phyloP scores from a whole-genome alignment of 768 basidiomycete species.

The Udeniomyces megalosporus region DNA sequence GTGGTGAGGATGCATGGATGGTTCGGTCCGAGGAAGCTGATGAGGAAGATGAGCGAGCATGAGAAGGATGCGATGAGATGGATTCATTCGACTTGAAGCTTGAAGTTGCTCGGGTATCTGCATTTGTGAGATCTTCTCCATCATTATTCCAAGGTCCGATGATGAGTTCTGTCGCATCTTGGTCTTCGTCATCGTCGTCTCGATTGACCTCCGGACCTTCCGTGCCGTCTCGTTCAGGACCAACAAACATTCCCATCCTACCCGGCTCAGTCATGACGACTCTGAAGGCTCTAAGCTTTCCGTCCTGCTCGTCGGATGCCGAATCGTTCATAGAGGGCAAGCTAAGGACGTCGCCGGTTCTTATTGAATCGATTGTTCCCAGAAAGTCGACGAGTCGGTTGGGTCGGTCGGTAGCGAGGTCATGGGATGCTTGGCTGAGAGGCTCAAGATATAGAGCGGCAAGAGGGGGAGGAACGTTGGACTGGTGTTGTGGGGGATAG shows the following conservation, averaged over 20 bases:
- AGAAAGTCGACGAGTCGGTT: background rate
- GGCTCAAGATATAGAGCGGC: conserved; percentile 2
- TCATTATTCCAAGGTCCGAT: background rate
- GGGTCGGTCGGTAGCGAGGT: background rate
- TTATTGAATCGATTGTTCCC: background rate
- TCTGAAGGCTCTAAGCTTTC: background rate
- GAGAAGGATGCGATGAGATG: background rate
- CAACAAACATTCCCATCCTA: background rate
- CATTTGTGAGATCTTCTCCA: background rate
- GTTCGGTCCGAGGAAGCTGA: conserved; percentile 6
- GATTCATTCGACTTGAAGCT: too few relatives aligned
- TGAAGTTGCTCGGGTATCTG: background rate
- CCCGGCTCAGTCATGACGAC: conserved; percentile 13
- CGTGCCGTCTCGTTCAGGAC: background rate
- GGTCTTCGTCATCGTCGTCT: background rate
- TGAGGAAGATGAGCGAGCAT: background rate
- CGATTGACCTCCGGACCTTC: background rate
- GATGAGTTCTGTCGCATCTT: background rate
- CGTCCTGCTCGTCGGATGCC: background rate
- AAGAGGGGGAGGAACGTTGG: too few relatives aligned
- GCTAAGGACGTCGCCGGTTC: conserved; percentile 10
- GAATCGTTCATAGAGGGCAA: background rate
- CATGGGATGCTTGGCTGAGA: background rate
- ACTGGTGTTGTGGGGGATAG: background rate
- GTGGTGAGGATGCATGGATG: background rate